Base-by-base conservation (phyloP, 2,329 filamentous ascomycete genomes). In the Trichoderma koningiopsis region DNA sequence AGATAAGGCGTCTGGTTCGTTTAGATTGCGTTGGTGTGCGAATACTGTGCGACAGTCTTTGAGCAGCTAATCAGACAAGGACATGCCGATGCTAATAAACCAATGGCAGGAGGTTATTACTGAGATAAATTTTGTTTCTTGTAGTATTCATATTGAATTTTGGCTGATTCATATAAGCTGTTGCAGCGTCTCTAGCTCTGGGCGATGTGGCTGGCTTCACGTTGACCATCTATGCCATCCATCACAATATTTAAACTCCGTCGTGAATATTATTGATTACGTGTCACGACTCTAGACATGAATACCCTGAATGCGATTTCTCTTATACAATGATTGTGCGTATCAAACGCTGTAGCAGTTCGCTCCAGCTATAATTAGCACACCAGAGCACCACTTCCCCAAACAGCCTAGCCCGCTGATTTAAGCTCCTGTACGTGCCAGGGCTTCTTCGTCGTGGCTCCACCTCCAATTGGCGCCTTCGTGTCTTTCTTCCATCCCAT, bases 401-500 rank as follows among this genome's bases (percentile, higher is more conserved):
- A 55, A 27, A 19, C 27, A 55, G 52, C 52, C 52, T 55, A 55
- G 52, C 24, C 52, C 27, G 52, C 52, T 24, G 14, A 16, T 55
- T 55, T 55, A 55, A 55, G 24, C 27, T 29, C 24, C 43, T 22
- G 37, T 40, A 19, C 6, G 19, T 19, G 40, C 40, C 40, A 4
- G 62, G 62, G 19, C 24, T 7, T 4, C 16, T 11, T 16, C 8
- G 13, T 24, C 47, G 13, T 43, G 5, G 29, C 59, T 22, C 58
- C 22, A 43, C n/a, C 6, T 24, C 16, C 58, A 29, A 49, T 24
- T 49, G 47, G 40, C 1, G 47, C 47, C n/a, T 29, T 43, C 62
- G 62, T 65, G 62, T 65, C 62, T 57, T 65, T 56, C 49, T 31
- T 43, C 8, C 35, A 65, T 65, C 27, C 43, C 49, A 43, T 65